Percentiles rank a stretch among this genome's conserved stretches.
Evolutionary conservation across 345 rosid genomes (phyloP).

Genomic region (Litchi chinensis): DNA sequence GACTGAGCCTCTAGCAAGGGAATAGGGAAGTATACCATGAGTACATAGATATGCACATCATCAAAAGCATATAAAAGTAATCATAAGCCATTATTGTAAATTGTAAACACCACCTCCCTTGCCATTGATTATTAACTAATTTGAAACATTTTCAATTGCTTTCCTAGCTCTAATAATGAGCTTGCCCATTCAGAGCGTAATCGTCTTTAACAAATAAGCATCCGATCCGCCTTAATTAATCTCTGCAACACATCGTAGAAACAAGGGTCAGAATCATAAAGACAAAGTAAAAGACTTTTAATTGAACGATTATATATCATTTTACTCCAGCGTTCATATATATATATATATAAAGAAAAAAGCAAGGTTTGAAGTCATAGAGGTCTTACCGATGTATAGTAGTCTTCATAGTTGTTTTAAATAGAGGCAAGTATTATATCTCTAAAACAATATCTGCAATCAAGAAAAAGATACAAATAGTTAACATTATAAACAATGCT

Average conservation of each 20-base stretch:
- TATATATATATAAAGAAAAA: no score
- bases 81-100: neutral
- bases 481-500: neutral
- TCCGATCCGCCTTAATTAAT: neutral
- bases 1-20: no score
- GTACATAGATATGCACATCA: neutral
- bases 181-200: neutral
- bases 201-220: neutral
- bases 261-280: neutral
- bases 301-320: neutral
- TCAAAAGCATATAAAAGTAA: neutral
- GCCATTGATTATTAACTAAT: neutral
- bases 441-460: constrained; percentile 82
- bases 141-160: neutral
- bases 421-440: constrained; percentile 38
- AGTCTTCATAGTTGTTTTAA: neutral
- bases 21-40: no score
- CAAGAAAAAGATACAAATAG: constrained; percentile 15
- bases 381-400: neutral
- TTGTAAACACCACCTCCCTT: neutral
- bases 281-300: neutral
- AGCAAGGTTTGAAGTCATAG: neutral
- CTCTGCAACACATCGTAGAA: neutral
- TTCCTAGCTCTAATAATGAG: neutral
- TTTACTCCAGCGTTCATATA: neutral